A percentile compares a stretch with the other conserved stretches of the same genome.
Conservation (phyloP, 129 eudicot species). For the Oenanthe sinensis region DNA sequence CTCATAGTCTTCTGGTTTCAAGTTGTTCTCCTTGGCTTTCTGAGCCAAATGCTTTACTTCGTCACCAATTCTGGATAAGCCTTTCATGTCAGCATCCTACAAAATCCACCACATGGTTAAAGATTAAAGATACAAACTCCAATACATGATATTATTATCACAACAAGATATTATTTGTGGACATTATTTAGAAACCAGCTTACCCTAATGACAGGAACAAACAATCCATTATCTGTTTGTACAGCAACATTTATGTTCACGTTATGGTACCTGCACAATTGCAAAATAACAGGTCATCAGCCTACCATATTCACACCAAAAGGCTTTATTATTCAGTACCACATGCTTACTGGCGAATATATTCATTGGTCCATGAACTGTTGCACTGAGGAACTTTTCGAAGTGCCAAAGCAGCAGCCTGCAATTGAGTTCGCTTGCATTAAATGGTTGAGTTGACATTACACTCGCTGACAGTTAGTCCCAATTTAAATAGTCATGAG, state of each 20-base stretch:
- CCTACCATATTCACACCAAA: neutral
- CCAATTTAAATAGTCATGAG: neutral
- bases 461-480: neutral
- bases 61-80: conserved; percentile 65
- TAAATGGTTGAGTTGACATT: neutral
- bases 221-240: conserved; percentile 93
- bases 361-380: conserved; percentile 95
- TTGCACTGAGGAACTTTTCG: conserved; percentile 90
- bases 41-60: conserved; percentile 76
- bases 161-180: neutral
- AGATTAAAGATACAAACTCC: neutral
- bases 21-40: conserved; percentile 80
- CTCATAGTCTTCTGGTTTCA: conserved; percentile 92
- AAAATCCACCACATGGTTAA: neutral
- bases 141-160: neutral
- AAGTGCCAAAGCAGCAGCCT: conserved; percentile 99
- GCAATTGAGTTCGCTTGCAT: conserved; percentile 16
- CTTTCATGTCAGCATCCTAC: conserved; percentile 94
- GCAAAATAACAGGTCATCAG: conserved; percentile 5
- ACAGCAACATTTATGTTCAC: conserved; percentile 98
- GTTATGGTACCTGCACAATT: conserved; percentile 48
- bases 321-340: neutral
- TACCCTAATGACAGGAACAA: conserved; percentile 83
- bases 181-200: conserved; percentile 16
- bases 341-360: conserved; percentile 85